A percentile compares a stretch with the other conserved stretches of the same genome.
These are phyloP conservation scores for Cyclocybe aegerita DNA, from an alignment of 768 basidiomycete genomes.

Conservation along the genomic window DNA sequence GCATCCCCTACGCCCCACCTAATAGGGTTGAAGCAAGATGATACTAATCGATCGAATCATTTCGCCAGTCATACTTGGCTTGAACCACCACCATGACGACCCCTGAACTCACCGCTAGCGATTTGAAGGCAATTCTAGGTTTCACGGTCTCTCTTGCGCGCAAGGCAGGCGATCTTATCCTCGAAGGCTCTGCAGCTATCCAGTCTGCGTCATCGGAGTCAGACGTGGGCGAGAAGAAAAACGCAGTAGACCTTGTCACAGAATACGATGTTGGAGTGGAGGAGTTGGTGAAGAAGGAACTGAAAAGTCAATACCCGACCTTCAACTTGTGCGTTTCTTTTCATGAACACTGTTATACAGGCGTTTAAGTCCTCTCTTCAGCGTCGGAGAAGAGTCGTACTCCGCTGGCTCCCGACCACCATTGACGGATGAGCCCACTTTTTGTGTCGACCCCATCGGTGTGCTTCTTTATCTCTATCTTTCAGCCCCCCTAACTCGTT, in stretches of 20 bases:
- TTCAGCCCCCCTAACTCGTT: not conserved
- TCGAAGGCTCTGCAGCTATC: constrained; percentile 77
- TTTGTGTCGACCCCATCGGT: constrained; percentile 96
- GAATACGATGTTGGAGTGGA: constrained; percentile 94
- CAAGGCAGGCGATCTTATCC: constrained; percentile 72
- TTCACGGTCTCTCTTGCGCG: constrained; percentile 75
- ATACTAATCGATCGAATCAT: constrained; percentile 5
- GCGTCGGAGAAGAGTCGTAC: constrained; percentile 94
- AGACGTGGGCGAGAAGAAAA: constrained; percentile 82
- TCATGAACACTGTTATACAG: not conserved
- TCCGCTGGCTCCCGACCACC: constrained; percentile 68
- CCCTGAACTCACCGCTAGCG: constrained; percentile 37
- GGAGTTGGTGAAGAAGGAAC: constrained; percentile 72
- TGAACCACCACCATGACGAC: constrained; percentile 21
- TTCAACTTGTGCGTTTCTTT: constrained; percentile 77
- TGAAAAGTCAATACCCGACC: constrained; percentile 62
- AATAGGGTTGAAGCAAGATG: not conserved
- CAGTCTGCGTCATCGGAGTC: constrained; percentile 46
- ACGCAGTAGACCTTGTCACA: constrained; percentile 92
- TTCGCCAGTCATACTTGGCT: not conserved
- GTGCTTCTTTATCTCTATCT: constrained; percentile 13
- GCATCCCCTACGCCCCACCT: no score
- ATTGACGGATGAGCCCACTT: constrained; percentile 88
- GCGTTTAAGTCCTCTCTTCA: constrained; percentile 24
- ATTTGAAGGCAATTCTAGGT: constrained; percentile 60